phyloP scores from a whole-genome alignment of 176 grass and related monocot genomes.

The Oryza glumipatula region DNA sequence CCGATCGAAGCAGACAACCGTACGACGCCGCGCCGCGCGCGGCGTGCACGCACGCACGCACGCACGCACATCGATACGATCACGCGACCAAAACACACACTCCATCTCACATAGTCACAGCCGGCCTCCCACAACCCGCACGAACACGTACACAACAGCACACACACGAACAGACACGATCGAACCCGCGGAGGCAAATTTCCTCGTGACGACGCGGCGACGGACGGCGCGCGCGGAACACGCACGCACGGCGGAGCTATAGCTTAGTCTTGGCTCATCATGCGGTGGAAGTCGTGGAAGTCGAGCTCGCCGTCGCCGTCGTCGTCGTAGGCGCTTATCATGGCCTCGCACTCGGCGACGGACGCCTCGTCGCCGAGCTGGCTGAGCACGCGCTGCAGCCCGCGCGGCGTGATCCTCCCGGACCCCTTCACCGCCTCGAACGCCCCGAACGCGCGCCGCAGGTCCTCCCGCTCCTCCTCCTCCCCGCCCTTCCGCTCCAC shows the following conservation, averaged over 20 bases:
- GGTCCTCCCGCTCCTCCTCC: constrained; percentile 75
- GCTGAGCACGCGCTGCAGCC: constrained; percentile 82
- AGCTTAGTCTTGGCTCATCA: constrained; percentile 66
- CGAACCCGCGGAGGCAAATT: not conserved
- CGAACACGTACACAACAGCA: not conserved
- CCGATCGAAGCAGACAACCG: not conserved
- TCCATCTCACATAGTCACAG: not conserved
- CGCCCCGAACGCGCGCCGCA: constrained; percentile 74
- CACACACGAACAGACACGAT: not conserved
- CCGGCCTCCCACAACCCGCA: not conserved
- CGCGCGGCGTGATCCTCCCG: constrained; percentile 86
- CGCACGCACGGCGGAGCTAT: too few species aligned
- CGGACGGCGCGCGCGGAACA: not conserved
- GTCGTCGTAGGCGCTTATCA: constrained; percentile 85
- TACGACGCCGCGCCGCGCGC: not conserved
- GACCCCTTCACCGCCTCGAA: constrained; percentile 97
- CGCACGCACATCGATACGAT: not conserved
- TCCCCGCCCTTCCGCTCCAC: constrained; percentile 69
- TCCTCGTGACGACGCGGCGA: not conserved
- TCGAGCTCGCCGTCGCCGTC: constrained; percentile 93
- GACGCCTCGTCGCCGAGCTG: constrained; percentile 82
- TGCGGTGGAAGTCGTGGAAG: constrained; percentile 87
- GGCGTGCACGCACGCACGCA: too few species aligned
- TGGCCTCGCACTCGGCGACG: constrained; percentile 74
- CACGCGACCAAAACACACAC: not conserved